Conservation (phyloP, 2,329 filamentous ascomycete genomes). For the Fusarium pseudoanthophilum region DNA sequence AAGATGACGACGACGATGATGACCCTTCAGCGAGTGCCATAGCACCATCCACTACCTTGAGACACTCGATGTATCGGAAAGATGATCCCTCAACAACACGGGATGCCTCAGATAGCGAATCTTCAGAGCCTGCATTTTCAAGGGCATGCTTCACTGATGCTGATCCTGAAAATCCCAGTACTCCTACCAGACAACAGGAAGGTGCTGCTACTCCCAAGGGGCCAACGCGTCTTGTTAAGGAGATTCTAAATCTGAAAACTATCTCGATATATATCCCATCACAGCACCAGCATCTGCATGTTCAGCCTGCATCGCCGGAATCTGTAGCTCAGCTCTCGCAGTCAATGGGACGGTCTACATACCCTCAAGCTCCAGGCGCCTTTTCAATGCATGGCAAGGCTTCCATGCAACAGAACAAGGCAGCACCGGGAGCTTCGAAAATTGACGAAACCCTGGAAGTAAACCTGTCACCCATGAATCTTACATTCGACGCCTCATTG, state of each 20-base stretch:
- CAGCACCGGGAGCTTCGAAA: neutral
- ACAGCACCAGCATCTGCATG: conserved; percentile 57
- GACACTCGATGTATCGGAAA: conserved; percentile 16
- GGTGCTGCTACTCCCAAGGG: conserved; percentile 62
- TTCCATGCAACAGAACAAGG: conserved; percentile 14
- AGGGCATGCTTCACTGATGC: conserved; percentile 37
- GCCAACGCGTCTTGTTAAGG: conserved; percentile 65
- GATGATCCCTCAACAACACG: conserved; percentile 3
- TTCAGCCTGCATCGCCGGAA: conserved; percentile 46
- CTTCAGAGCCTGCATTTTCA: conserved; percentile 46
- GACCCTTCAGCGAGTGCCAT: conserved; percentile 18
- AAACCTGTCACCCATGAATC: conserved; percentile 60
- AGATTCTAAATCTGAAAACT: conserved; percentile 61
- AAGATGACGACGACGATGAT: conserved; percentile 43
- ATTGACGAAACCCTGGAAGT: conserved; percentile 57
- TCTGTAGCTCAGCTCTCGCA: conserved; percentile 45
- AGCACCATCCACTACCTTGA: conserved; percentile 1
- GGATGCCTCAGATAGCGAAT: conserved; percentile 38
- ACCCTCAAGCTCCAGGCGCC: conserved; percentile 68
- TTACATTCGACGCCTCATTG: conserved; percentile 67
- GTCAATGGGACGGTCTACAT: conserved; percentile 53
- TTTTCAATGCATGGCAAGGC: conserved; percentile 62
- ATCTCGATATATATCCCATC: conserved; percentile 67
- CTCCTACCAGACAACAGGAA: conserved; percentile 46
- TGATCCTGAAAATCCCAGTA: conserved; percentile 22